Conservation (phyloP, 2,329 filamentous ascomycete genomes). For the Aspergillus spinulosporus region DNA sequence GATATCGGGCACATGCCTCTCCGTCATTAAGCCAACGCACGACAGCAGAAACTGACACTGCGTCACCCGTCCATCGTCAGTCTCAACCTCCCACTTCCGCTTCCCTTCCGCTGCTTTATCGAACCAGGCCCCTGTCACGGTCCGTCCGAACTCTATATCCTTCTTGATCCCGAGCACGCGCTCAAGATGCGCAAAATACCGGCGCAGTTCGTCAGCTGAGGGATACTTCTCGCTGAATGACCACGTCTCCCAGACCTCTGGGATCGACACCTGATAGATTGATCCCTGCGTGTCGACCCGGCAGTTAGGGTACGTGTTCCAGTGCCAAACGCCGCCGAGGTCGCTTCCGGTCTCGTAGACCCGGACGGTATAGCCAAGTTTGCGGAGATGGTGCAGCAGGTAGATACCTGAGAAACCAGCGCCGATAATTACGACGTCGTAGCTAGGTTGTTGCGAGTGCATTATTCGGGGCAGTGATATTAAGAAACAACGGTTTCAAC, state of each 20-base stretch:
- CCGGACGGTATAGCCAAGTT: slow-evolving; percentile 50
- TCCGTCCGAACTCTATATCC: slow-evolving; percentile 34
- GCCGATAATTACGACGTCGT: slow-evolving; percentile 28
- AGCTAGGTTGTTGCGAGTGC: too few species aligned
- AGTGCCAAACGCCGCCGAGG: slow-evolving; percentile 57
- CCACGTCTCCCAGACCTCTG: slow-evolving; percentile 50
- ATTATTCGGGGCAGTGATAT: too few species aligned
- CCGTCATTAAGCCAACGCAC: too few species aligned
- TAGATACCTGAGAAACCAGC: slow-evolving; percentile 45
- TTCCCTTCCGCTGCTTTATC: slow-evolving; percentile 50
- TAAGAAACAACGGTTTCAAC: too few species aligned
- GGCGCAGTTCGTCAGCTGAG: slow-evolving; percentile 38
- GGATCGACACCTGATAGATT: slow-evolving; percentile 55
- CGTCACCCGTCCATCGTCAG: too few species aligned
- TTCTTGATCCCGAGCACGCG: slow-evolving; percentile 43
- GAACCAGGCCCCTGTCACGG: slow-evolving; percentile 35
- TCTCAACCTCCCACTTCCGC: too few species aligned
- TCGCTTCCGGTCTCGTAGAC: slow-evolving; percentile 56
- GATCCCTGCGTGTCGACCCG: slow-evolving; percentile 56
- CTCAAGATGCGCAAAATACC: slow-evolving; percentile 52
- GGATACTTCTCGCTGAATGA: slow-evolving; percentile 42
- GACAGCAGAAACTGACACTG: too few species aligned
- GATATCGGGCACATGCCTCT: too few species aligned
- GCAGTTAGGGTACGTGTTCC: slow-evolving; percentile 59
- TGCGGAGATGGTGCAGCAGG: slow-evolving; percentile 54